A percentile compares a stretch with the other conserved stretches of the same genome.
These are phyloP conservation scores for Auriscalpium orientale DNA, from an alignment of 768 basidiomycete genomes.

Conservation along the genomic window DNA sequence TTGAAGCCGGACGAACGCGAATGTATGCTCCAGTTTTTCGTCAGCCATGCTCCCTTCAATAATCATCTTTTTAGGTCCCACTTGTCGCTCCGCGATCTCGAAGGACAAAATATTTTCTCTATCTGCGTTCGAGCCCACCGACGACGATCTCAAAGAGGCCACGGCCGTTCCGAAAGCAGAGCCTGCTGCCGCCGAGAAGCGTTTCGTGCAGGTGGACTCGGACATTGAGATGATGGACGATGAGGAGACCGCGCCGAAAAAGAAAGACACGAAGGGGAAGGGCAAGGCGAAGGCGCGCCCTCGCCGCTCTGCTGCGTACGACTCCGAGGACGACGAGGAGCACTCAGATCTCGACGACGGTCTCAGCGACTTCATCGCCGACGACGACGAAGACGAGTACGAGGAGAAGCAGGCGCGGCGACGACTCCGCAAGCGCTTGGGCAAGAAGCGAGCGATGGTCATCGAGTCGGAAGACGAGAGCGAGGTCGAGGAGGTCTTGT, in stretches of 20 bases:
- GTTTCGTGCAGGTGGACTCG: constrained; percentile 22
- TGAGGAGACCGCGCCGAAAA: constrained; percentile 2
- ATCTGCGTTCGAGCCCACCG: constrained; percentile 53
- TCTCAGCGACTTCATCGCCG: constrained; percentile 9
- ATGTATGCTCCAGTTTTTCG: constrained; percentile 31
- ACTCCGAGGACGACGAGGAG: constrained; percentile 21
- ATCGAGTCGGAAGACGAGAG: constrained; percentile 35
- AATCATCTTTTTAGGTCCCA: constrained; percentile 35
- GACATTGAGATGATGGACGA: constrained; percentile 25
- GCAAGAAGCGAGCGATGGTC: neutral
- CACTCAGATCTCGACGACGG: constrained; percentile 17
- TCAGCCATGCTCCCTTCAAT: neutral
- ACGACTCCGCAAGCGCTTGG: neutral
- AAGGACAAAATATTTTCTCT: constrained; percentile 44
- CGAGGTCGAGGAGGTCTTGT: constrained; percentile 36
- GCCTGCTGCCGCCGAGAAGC: constrained; percentile 16
- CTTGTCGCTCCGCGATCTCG: constrained; percentile 48
- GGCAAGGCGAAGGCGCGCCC: constrained; percentile 23
- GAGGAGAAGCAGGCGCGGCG: neutral
- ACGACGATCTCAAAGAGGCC: constrained; percentile 13
- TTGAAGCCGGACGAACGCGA: constrained; percentile 39
- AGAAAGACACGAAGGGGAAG: constrained; percentile 15
- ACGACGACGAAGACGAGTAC: constrained; percentile 15
- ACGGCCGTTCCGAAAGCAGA: constrained; percentile 20
- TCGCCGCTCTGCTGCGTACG: constrained; percentile 34